Evolutionary conservation across 2,329 filamentous ascomycete species (phyloP).

Genomic region (Simplicillium aogashimaense): DNA sequence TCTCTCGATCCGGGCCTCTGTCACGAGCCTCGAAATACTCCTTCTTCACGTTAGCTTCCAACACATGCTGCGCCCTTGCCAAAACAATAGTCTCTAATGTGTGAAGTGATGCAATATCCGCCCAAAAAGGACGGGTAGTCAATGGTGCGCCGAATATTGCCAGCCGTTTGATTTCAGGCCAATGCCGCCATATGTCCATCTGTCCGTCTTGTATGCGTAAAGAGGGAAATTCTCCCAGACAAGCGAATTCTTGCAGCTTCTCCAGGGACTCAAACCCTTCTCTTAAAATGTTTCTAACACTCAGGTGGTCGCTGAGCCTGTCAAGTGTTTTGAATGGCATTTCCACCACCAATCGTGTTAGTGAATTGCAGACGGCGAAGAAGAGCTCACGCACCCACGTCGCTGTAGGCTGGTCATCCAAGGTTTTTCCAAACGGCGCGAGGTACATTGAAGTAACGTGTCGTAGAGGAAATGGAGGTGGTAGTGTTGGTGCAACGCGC

Average conservation of each 20-base stretch:
- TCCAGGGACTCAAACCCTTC: conserved; percentile 33
- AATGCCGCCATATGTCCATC: conserved; percentile 29
- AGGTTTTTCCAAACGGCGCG: conserved; percentile 21
- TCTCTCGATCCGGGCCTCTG: not conserved
- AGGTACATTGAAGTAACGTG: conserved; percentile 31
- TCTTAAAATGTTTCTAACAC: conserved; percentile 27
- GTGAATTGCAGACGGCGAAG: conserved; percentile 24
- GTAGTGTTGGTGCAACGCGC: conserved; percentile 8
- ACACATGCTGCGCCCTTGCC: conserved; percentile 23
- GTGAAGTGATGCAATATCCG: conserved; percentile 23
- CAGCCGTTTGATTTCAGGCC: conserved; percentile 30
- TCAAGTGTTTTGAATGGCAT: conserved; percentile 35
- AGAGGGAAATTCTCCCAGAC: conserved; percentile 15
- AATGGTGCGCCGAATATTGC: conserved; percentile 30
- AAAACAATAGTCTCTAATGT: conserved; percentile 31
- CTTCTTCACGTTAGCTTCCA: conserved; percentile 25
- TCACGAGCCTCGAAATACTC: conserved; percentile 25
- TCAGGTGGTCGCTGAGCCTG: conserved; percentile 29
- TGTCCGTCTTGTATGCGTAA: conserved; percentile 27
- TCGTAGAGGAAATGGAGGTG: conserved; percentile 14
- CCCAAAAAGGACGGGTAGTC: conserved; percentile 27
- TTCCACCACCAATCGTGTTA: conserved; percentile 35
- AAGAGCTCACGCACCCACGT: conserved; percentile 31
- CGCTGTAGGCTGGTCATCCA: conserved; percentile 30
- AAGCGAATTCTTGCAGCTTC: conserved; percentile 36